Percentiles rank a stretch among this genome's conserved stretches.
Evolutionary conservation across 2,329 filamentous ascomycete species (phyloP).

Genomic region (Penicillium sp.): DNA sequence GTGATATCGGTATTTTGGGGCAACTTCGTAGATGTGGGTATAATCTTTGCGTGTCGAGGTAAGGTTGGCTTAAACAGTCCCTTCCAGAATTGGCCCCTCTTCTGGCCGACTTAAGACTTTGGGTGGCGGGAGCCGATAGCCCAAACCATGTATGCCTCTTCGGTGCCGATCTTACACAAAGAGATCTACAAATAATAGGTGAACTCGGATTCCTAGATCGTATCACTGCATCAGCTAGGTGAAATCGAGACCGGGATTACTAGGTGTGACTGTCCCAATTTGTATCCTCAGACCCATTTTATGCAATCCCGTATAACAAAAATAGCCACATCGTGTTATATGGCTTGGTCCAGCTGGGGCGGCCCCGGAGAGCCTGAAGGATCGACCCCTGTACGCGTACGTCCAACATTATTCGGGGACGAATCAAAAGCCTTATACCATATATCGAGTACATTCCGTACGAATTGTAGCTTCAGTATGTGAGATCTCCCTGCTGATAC

Average conservation of each 20-base stretch:
- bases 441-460: neutral
- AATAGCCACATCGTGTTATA: neutral
- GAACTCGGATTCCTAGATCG: neutral
- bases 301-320: neutral
- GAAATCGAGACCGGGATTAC: neutral
- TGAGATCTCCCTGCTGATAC: neutral
- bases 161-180: no score
- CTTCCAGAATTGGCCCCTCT: neutral
- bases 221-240: neutral
- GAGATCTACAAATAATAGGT: no score
- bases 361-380: neutral
- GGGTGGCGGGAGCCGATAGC: neutral
- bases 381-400: neutral
- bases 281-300: neutral
- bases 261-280: neutral
- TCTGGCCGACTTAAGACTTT: neutral
- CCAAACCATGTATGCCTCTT: neutral
- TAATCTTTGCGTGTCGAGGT: no score
- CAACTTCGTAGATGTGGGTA: no score
- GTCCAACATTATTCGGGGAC: neutral
- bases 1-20: no score
- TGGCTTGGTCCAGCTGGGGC: neutral
- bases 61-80: no score
- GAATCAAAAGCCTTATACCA: neutral
- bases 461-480: neutral